phyloP scores from a whole-genome alignment of 2,329 filamentous ascomycete genomes.

The Fusarium mexicanum region DNA sequence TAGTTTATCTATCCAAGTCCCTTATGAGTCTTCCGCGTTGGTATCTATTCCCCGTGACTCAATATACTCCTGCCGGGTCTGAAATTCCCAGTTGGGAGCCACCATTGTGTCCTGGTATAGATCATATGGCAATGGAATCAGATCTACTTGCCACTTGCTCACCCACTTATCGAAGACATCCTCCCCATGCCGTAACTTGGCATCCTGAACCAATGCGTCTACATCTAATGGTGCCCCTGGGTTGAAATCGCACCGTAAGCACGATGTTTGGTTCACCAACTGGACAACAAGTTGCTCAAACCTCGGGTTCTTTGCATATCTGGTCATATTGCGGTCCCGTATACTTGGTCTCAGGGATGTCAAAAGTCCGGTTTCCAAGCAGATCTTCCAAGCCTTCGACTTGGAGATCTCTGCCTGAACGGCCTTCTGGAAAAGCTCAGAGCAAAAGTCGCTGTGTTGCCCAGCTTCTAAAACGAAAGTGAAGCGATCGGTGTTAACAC shows the following conservation, averaged over 20 bases:
- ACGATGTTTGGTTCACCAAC: neutral
- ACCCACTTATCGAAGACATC: fast-evolving
- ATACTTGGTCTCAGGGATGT: fast-evolving
- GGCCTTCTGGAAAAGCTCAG: neutral
- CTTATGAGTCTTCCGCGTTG: fast-evolving
- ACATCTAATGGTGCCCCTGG: neutral
- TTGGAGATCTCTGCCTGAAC: neutral
- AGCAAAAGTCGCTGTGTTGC: neutral
- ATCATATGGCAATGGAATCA: neutral
- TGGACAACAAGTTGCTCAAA: neutral
- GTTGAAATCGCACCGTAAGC: neutral
- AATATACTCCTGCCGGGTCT: neutral
- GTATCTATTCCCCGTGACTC: neutral
- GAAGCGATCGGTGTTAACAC: neutral
- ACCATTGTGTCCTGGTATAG: neutral
- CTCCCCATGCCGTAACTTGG: fast-evolving
- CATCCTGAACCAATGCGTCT: neutral
- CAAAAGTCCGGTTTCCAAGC: neutral
- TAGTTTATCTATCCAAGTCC: neutral
- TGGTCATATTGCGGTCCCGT: fast-evolving
- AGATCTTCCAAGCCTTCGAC: neutral
- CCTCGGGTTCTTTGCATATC: neutral
- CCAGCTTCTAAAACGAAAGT: neutral
- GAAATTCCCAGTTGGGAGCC: neutral
- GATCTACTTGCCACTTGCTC: too few relatives aligned